Evolutionary conservation across 129 eudicot species (phyloP).

Genomic region (Gnaphalium uliginosum): DNA sequence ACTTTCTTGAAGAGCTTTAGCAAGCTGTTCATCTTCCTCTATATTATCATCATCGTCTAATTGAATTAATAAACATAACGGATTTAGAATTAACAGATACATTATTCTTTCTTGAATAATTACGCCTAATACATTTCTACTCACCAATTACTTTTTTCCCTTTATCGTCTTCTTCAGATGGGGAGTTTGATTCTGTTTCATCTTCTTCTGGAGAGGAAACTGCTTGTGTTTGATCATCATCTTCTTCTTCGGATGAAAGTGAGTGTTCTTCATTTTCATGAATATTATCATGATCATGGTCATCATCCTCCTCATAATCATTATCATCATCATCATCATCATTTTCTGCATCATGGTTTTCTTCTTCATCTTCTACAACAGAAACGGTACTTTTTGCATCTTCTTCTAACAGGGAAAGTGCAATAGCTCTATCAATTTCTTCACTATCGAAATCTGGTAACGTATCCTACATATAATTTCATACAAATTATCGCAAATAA

Average conservation of each 20-base stretch:
- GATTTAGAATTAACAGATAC: conserved; percentile 11
- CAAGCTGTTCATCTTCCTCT: conserved; percentile 89
- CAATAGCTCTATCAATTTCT: conserved; percentile 92
- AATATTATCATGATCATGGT: background rate
- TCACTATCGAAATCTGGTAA: conserved; percentile 71
- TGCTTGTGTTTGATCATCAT: conserved; percentile 37
- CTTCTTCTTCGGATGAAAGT: conserved; percentile 72
- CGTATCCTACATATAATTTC: conserved; percentile 50
- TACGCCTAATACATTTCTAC: conserved; percentile 23
- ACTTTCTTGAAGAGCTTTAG: conserved; percentile 87
- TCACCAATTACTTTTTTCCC: conserved; percentile 83
- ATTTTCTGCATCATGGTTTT: background rate
- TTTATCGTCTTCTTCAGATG: conserved; percentile 45
- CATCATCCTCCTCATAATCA: conserved; percentile 8
- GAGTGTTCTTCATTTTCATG: conserved; percentile 28
- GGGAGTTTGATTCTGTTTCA: conserved; percentile 32
- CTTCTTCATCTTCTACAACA: conserved; percentile 34
- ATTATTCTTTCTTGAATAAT: conserved; percentile 8
- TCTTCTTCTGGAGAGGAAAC: conserved; percentile 70
- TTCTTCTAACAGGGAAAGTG: conserved; percentile 87
- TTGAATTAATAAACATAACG: conserved; percentile 17
- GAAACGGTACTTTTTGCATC: conserved; percentile 47
- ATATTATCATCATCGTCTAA: conserved; percentile 47
- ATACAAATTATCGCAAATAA: conserved; percentile 4
- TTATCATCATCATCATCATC: background rate